Evolutionary conservation across 208 protist species (phyloP), one percentile per base, ranked within the genome.

Genomic region (Leishmania turanica): DNA sequence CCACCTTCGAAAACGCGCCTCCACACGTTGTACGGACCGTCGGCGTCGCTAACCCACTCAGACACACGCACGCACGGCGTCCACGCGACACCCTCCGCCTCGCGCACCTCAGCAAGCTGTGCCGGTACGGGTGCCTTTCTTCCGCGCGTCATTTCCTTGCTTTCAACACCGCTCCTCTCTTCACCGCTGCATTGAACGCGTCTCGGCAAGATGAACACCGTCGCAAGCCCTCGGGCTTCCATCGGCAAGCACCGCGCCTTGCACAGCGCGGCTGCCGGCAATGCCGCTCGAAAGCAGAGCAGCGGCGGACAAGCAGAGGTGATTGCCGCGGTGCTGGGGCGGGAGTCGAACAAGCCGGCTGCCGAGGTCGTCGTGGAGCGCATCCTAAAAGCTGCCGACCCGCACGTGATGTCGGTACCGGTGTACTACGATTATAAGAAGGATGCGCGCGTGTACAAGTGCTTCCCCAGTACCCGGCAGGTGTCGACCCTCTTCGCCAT

Each of bases 401-500:
- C 98, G 3, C 90, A 98, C 64, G 90, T 96, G 58, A 96, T 95
- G 90, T 96, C 92, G 0, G 94, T 88, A 31, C 89, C 97, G n/a
- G 98, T 99, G 68, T 96, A 98, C 79, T 98, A 98, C 75, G 91
- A 97, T 84, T 98, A 97, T 91, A 95, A 94, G 81, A 96, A 98
- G 88, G 96, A 99, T 27, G 96, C 97, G 49, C 87, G 93, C 49
- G 80, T 82, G 3, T 99, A 93, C 90, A 98, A 96, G 87, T 90
- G 94, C 68, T 93, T 96, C 69, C 91, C 97, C 2, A 97, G 89
- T 75, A 92, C 98, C 0, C 95, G 96, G 68, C 93, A 96, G 54
- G 93, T 91, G 34, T 92, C 92, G 21, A 75, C 93, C 45, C 97
- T 99, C 87, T 94, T 99, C 70, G 71, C 86, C 13, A 82, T 95